phyloP scores from a whole-genome alignment of 2,329 filamentous ascomycete genomes.

The Zymoseptoria pseudotritici region DNA sequence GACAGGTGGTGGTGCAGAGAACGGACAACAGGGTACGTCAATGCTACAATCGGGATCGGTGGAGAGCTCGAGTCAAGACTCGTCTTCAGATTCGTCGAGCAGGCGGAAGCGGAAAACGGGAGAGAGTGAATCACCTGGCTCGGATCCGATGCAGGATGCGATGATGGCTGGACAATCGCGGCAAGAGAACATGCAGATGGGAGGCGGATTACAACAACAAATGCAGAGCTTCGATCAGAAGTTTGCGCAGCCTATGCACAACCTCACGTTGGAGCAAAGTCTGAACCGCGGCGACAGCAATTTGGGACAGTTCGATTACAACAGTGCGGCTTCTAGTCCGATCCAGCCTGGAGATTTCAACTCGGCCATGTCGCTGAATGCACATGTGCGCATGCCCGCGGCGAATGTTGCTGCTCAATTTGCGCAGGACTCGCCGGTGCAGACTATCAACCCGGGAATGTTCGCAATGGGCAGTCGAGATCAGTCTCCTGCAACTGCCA shows the following conservation, averaged over 20 bases:
- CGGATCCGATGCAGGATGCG: slow-evolving; percentile 21
- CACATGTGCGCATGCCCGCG: slow-evolving; percentile 18
- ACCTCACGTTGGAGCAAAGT: slow-evolving; percentile 26
- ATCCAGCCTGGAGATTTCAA: slow-evolving; percentile 24
- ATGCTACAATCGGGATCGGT: slow-evolving; percentile 24
- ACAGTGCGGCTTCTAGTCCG: slow-evolving; percentile 53
- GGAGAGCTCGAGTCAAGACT: slow-evolving; percentile 37
- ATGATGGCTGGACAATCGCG: slow-evolving; percentile 17
- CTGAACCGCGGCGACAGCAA: slow-evolving; percentile 30
- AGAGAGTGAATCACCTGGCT: slow-evolving; percentile 30
- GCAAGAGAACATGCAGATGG: slow-evolving; percentile 25
- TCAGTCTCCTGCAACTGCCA: slow-evolving; percentile 23
- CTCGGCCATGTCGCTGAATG: slow-evolving; percentile 23
- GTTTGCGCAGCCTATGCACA: slow-evolving; percentile 26
- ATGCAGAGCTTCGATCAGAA: slow-evolving; percentile 23
- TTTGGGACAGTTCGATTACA: slow-evolving; percentile 51
- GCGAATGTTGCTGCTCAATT: slow-evolving; percentile 15
- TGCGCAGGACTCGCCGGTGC: slow-evolving; percentile 24
- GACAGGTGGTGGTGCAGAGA: slow-evolving; percentile 8
- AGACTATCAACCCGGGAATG: slow-evolving; percentile 30
- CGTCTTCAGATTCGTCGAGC: slow-evolving; percentile 35
- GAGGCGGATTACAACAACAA: slow-evolving; percentile 17
- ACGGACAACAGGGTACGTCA: slow-evolving; percentile 6
- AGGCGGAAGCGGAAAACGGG: slow-evolving; percentile 35
- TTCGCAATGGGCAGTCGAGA: slow-evolving; percentile 27